Base-by-base conservation (phyloP, 768 basidiomycete genomes). In the Pilatotrama ljubarskyi region DNA sequence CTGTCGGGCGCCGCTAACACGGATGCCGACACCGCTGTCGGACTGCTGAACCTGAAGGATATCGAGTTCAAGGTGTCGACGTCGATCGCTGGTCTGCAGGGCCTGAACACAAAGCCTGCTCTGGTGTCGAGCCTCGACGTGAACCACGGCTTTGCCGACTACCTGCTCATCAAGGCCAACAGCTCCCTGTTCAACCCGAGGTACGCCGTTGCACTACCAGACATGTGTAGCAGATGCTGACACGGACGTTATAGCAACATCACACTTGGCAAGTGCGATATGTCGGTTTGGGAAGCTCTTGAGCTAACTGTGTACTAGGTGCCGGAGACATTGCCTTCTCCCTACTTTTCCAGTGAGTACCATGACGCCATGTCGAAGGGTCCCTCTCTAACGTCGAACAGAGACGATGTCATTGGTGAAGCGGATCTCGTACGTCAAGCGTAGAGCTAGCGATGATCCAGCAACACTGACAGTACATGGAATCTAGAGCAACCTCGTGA, bases 281-380 rank as follows among this genome's bases (percentile, higher is more conserved):
- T 58, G 24, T 25, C 22, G 76, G 80, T 53, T 80, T 76, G 10
- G 14, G 15, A 17, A 42, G 11, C 6, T 18, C 11, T 18, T 3
- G 9, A 5, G 13, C 41, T 44, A 5, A 46, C 10, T 32, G 78
- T 75, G 82, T 35, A 26, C 1, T 29, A 55, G 53, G 59, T 9
- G 82, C 82, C 2, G 86, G 84, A 0, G 87, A 89, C 55, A 84
- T 89, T 22, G 75, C 82, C 1, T 90, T 90, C 62, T 69, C 72
- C 3, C 72, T 90, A 37, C 71, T 77, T 59, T 90, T 87, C 70
- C 72, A 84, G 78, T 82, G 66, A 64, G 82, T 70, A 7, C 10
- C 10, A 17, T 14, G 20, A 2, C 7, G 22, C n/a, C 1, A 10
- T 18, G 37, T 13, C 15, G 15, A 14, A 36, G 22, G 10, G 29